A percentile compares a stretch with the other conserved stretches of the same genome.
Evolutionary conservation across 371 early-diverging fungal species (phyloP).

Genomic region (Gilbertella persicaria): DNA sequence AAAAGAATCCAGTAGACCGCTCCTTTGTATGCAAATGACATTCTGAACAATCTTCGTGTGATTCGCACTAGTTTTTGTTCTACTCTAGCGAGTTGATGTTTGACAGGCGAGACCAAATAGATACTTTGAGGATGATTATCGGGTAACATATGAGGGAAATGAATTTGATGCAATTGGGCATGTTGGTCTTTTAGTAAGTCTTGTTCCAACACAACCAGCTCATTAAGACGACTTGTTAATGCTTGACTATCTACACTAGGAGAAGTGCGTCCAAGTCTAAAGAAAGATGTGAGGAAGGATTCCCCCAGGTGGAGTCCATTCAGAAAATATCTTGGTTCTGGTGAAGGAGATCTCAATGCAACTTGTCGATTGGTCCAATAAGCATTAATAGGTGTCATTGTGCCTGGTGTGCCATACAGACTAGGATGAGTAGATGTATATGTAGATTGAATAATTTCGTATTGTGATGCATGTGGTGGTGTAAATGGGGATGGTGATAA

Average conservation of each 20-base stretch:
- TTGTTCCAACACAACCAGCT: constrained; percentile 4
- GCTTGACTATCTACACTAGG: constrained; percentile 16
- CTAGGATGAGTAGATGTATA: constrained; percentile 21
- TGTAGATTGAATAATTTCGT: constrained; percentile 3
- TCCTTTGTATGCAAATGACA: constrained; percentile 47
- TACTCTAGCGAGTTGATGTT: constrained; percentile 27
- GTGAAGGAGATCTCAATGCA: constrained; percentile 3
- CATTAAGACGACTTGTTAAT: constrained; percentile 13
- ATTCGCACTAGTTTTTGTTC: constrained; percentile 37
- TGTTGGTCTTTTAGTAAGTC: constrained; percentile 3
- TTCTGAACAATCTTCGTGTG: constrained; percentile 32
- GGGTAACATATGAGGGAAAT: constrained; percentile 48
- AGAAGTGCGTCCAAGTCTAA: constrained; percentile 4
- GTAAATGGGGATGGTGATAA: not conserved
- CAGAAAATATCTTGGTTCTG: constrained; percentile 25
- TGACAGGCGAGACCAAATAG: constrained; percentile 36
- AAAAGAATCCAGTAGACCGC: constrained; percentile 44
- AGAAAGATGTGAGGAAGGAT: constrained; percentile 39
- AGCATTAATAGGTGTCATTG: constrained; percentile 25
- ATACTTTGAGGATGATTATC: constrained; percentile 40
- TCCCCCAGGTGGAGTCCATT: constrained; percentile 46
- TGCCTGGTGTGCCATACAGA: constrained; percentile 32
- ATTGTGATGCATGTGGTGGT: not conserved
- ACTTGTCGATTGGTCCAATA: constrained; percentile 9
- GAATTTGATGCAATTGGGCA: constrained; percentile 7